Evolutionary conservation across 352 stramenopile genomes (phyloP).

Genomic region (Aphanomyces invadans): DNA sequence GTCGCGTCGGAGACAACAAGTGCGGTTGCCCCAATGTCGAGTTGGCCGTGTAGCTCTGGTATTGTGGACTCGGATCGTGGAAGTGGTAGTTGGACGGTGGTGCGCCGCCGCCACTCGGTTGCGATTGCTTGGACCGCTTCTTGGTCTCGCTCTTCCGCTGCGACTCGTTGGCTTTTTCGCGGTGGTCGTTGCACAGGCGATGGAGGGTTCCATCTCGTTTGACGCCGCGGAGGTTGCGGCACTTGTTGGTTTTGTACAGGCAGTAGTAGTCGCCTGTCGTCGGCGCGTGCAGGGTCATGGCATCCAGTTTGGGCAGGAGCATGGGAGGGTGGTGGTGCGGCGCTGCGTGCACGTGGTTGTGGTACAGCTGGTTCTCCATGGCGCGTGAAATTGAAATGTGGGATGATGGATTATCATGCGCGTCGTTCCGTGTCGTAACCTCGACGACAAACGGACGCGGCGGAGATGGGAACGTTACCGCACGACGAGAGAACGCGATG

Average conservation of each 20-base stretch:
- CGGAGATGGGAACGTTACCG: constrained; percentile 1
- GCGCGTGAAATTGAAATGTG: background rate
- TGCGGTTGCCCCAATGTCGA: background rate
- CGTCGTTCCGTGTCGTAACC: background rate
- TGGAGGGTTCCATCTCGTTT: constrained; percentile 69
- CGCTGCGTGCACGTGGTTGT: background rate
- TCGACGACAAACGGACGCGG: background rate
- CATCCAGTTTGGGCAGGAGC: background rate
- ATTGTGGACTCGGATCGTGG: background rate
- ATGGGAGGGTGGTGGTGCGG: background rate
- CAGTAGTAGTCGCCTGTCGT: constrained; percentile 27
- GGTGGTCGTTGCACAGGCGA: constrained; percentile 71
- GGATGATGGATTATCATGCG: too few relatives aligned
- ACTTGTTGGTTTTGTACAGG: constrained; percentile 62
- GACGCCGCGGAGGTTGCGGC: constrained; percentile 55
- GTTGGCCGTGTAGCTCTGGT: background rate
- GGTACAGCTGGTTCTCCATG: background rate
- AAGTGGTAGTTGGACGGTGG: background rate
- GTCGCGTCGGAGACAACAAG: too few relatives aligned
- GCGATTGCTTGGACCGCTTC: constrained; percentile 29
- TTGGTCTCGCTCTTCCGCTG: constrained; percentile 79
- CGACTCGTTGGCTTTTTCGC: constrained; percentile 75
- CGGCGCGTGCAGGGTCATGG: background rate
- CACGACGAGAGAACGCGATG: background rate
- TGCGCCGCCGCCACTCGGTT: constrained; percentile 28